Conservation (phyloP, 2,329 filamentous ascomycete genomes). For the Penicillium sclerotiorum region DNA sequence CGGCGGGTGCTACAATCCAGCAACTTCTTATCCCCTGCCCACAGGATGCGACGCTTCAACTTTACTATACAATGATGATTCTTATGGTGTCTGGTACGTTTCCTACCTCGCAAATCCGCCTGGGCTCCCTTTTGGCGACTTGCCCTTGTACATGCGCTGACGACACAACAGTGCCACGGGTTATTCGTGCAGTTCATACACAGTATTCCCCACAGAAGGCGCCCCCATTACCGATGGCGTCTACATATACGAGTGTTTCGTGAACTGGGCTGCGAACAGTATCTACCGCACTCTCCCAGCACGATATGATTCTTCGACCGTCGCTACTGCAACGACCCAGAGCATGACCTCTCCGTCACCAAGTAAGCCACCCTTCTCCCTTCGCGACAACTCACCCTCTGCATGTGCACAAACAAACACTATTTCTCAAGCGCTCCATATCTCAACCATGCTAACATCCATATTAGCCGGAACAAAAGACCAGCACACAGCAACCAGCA, state of each 20-base stretch:
- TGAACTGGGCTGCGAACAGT: constrained; percentile 13
- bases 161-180: background rate
- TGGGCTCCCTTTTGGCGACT: background rate
- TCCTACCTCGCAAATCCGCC: background rate
- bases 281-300: constrained; percentile 14
- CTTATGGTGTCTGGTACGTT: constrained; percentile 7
- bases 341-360: background rate
- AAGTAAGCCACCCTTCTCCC: background rate
- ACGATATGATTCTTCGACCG: constrained; percentile 5
- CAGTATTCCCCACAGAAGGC: constrained; percentile 10
- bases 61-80: background rate
- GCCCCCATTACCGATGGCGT: background rate
- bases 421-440: background rate
- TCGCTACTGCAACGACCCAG: background rate
- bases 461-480: no score
- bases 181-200: constrained; percentile 10
- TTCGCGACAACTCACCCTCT: no score
- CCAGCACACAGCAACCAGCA: background rate
- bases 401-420: background rate
- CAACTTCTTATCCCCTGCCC: background rate
- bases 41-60: constrained; percentile 8
- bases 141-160: background rate
- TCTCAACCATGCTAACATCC: no score
- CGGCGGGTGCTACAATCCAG: constrained; percentile 6
- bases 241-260: constrained; percentile 7